Percentiles rank a stretch among this genome's conserved stretches.
These are phyloP conservation scores for Solanum virginianum DNA, from an alignment of 257 asterid genomes.

Conservation along the genomic window DNA sequence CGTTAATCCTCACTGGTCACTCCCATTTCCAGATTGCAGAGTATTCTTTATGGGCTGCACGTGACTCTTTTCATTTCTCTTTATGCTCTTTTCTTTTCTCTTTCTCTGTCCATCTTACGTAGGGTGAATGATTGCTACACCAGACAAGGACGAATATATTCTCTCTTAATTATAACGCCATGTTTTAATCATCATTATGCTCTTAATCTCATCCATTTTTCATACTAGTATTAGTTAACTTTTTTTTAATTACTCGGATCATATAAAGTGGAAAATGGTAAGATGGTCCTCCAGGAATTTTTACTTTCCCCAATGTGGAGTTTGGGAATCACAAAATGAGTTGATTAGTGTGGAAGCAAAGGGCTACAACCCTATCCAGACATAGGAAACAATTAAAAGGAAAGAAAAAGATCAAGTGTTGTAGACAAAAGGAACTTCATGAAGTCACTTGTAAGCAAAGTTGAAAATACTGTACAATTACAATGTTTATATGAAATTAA, in stretches of 20 bases:
- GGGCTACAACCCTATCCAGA: constrained; percentile 11
- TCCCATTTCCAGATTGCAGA: constrained; percentile 22
- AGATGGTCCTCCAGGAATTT: constrained; percentile 29
- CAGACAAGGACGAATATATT: constrained; percentile 38
- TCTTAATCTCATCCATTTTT: background rate
- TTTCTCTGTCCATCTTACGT: background rate
- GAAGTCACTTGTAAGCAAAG: constrained; percentile 21
- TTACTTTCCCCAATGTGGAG: background rate
- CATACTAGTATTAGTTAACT: background rate
- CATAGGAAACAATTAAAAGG: background rate
- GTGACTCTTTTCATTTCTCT: constrained; percentile 21
- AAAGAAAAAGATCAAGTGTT: constrained; percentile 4
- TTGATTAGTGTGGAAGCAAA: constrained; percentile 51
- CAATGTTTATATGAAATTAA: background rate
- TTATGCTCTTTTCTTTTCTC: background rate
- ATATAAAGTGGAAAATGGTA: constrained; percentile 1
- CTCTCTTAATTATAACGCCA: constrained; percentile 22
- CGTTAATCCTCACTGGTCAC: constrained; percentile 29
- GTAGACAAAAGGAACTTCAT: background rate
- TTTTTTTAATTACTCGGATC: background rate
- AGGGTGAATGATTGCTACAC: background rate
- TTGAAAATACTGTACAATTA: background rate
- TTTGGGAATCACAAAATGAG: constrained; percentile 38
- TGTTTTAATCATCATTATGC: constrained; percentile 3
- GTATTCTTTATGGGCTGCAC: constrained; percentile 27